Percentiles rank a stretch among this genome's conserved stretches.
These are phyloP conservation scores for Davidsoniella eucalypti DNA, from an alignment of 2,329 filamentous ascomycete species.

Conservation along the genomic window DNA sequence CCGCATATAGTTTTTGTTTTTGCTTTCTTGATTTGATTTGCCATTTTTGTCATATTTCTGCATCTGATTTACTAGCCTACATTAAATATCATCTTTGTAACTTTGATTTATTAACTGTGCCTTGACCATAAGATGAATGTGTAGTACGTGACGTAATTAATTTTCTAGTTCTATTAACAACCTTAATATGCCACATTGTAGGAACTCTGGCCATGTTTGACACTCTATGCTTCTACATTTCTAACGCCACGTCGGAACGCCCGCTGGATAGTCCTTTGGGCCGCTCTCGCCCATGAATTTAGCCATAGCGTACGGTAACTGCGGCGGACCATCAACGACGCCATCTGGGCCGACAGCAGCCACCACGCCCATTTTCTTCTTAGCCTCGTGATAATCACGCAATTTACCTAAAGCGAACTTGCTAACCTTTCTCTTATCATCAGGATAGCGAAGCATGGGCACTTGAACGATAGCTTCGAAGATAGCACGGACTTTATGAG, in stretches of 20 bases:
- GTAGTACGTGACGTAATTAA: no score
- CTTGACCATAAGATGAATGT: no score
- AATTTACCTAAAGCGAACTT: slow-evolving; percentile 25
- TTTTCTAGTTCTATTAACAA: no score
- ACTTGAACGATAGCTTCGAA: slow-evolving; percentile 32
- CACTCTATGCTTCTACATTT: no score
- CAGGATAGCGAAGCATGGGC: slow-evolving; percentile 28
- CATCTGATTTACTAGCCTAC: no score
- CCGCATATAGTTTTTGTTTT: no score
- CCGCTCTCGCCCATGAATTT: slow-evolving; percentile 11
- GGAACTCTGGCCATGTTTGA: no score
- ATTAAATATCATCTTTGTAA: no score
- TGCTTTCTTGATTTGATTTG: no score
- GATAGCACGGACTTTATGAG: slow-evolving; percentile 29
- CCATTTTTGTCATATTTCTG: no score
- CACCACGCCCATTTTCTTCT: slow-evolving; percentile 19
- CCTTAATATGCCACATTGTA: no score
- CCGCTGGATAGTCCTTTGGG: slow-evolving; percentile 10
- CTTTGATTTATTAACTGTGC: no score
- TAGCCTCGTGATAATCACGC: slow-evolving; percentile 27
- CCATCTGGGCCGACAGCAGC: not conserved
- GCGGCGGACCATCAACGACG: not conserved
- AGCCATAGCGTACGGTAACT: slow-evolving; percentile 4
- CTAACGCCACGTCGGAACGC: slow-evolving; percentile 1
- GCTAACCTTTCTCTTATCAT: slow-evolving; percentile 25